A percentile compares a stretch with the other conserved stretches of the same genome.
These are phyloP conservation scores for Scalesia atractyloides DNA, from an alignment of 129 eudicot species.

Conservation along the genomic window DNA sequence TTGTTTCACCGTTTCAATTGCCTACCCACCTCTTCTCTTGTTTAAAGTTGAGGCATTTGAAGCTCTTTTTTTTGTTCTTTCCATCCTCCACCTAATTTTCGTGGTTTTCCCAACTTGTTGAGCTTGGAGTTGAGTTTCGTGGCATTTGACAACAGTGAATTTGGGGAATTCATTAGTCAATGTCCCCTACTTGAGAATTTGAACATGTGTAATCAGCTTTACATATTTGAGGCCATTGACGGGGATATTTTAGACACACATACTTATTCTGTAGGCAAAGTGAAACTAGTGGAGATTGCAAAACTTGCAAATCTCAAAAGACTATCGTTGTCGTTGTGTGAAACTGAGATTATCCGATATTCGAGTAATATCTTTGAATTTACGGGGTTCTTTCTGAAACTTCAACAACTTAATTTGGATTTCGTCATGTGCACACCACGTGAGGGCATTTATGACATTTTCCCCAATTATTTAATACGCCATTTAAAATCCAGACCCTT, in stretches of 20 bases:
- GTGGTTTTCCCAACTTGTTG: slow-evolving; percentile 20
- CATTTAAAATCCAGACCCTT: too few relatives aligned
- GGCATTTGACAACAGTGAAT: neutral
- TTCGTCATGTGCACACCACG: neutral
- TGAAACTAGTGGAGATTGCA: slow-evolving; percentile 3
- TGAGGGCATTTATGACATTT: too few relatives aligned
- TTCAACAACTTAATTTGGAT: slow-evolving; percentile 3
- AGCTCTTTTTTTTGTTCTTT: neutral
- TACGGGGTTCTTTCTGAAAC: neutral
- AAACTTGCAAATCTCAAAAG: slow-evolving; percentile 6
- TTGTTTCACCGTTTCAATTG: neutral
- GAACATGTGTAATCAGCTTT: neutral
- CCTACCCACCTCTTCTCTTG: slow-evolving; percentile 15
- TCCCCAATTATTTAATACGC: too few relatives aligned
- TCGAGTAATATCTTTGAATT: neutral
- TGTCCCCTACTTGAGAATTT: slow-evolving; percentile 20
- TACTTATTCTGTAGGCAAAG: neutral
- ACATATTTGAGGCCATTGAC: too few relatives aligned
- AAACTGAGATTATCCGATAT: neutral
- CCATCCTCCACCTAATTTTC: neutral
- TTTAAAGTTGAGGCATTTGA: neutral
- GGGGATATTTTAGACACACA: too few relatives aligned
- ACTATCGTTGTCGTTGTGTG: slow-evolving; percentile 5
- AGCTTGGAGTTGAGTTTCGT: neutral
- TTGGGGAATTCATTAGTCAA: neutral